Evolutionary conservation across 352 stramenopile genomes (phyloP).

Genomic region (Phytophthora crassamura): DNA sequence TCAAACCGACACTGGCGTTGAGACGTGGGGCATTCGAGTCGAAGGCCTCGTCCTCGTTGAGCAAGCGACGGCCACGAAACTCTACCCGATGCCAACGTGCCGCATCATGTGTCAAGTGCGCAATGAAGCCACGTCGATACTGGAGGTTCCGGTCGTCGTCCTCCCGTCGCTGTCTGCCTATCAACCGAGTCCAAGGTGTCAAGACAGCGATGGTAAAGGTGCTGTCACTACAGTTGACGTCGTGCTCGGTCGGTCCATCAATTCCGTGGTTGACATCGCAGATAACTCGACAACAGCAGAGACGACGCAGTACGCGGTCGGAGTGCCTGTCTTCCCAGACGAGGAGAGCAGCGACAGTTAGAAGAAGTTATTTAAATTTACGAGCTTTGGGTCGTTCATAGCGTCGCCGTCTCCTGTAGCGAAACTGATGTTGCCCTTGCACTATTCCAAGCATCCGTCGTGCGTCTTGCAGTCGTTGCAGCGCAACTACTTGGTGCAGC

Average conservation of each 20-base stretch:
- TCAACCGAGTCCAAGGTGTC: conserved; percentile 14
- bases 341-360: conserved; percentile 19
- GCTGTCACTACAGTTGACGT: not conserved
- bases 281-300: not conserved
- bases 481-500: not conserved
- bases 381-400: not conserved
- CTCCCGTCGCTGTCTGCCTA: conserved; percentile 36
- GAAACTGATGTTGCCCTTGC: conserved; percentile 3
- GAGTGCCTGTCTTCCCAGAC: conserved; percentile 25
- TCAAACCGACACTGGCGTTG: conserved; percentile 5
- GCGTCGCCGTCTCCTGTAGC: not conserved
- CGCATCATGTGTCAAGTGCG: conserved; percentile 37
- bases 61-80: conserved; percentile 17
- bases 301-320: conserved; percentile 13
- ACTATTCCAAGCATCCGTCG: not conserved
- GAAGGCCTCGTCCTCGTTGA: conserved; percentile 47
- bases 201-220: not conserved
- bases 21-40: conserved; percentile 41
- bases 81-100: conserved; percentile 45
- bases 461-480: not conserved
- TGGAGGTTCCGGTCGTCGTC: conserved; percentile 23
- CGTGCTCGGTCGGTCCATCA: conserved; percentile 21
- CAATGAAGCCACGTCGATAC: not conserved
- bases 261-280: conserved; percentile 21
- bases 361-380: conserved; percentile 10